These are phyloP conservation scores for Powellomyces hirtus DNA, from an alignment of 192 early-diverging fungal genomes.

Conservation along the genomic window DNA sequence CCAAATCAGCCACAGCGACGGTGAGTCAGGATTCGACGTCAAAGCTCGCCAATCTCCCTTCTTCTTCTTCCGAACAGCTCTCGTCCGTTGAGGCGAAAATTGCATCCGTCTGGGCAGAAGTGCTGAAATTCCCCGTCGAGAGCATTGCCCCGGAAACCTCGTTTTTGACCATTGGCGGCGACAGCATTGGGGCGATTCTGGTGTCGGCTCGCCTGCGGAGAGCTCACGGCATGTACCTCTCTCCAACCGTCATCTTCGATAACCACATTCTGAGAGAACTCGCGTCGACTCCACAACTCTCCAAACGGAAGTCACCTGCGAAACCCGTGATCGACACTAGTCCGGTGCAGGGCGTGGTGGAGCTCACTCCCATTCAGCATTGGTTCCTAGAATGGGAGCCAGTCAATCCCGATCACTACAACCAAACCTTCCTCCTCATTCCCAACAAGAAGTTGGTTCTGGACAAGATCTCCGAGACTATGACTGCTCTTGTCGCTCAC, in stretches of 20 bases:
- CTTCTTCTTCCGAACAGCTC: no score
- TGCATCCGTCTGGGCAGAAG: neutral
- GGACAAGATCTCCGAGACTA: neutral
- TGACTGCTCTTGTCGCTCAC: neutral
- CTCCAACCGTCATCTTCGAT: neutral
- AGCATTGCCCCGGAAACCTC: neutral
- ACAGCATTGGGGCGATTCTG: slow-evolving; percentile 13
- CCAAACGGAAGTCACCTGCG: no score
- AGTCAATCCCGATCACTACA: slow-evolving; percentile 8
- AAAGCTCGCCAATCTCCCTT: no score
- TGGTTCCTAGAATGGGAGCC: slow-evolving; percentile 2
- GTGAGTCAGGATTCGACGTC: no score
- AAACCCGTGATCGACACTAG: neutral
- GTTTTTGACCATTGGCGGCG: neutral
- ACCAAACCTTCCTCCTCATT: slow-evolving; percentile 9
- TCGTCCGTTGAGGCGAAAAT: no score
- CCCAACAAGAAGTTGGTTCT: neutral
- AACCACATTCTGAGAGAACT: neutral
- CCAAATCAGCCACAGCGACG: no score
- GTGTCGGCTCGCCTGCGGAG: slow-evolving; percentile 1
- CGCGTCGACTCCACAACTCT: neutral
- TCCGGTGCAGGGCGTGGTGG: neutral
- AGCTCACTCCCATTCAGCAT: slow-evolving; percentile 12
- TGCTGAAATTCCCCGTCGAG: neutral
- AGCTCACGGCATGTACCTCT: neutral